Base-by-base conservation (phyloP, 768 basidiomycete genomes). In the Hysterangium stoloniferum region DNA sequence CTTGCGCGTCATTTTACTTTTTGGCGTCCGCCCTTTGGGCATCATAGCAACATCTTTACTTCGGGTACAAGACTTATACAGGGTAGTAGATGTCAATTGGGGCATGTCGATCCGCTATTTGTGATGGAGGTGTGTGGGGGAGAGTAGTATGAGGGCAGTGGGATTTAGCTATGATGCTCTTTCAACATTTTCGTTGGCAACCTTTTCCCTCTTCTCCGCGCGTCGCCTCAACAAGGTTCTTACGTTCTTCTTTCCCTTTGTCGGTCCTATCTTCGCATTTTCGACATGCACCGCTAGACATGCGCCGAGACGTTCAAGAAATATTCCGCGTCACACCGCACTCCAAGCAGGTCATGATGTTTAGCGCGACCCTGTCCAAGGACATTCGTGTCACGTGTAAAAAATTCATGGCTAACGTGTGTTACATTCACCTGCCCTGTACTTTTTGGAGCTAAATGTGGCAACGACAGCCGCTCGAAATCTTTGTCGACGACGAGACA, bases 321-420 rank as follows among this genome's bases (percentile, higher is more conserved):
- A 98, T 99, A 62, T 99, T 98, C 80, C 86, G 95, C 61, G 80
- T 91, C 15, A 98, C 96, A 17, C 96, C 96, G 45, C 95, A 96
- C 69, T 93, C 96, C 79, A 99, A 99, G 75, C 95, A 99, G 77
- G 96, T 99, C 59, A 99, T 99, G 96, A 99, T 99, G 96, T 99
- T 99, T 77, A 95, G 92, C 61, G 96, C 96, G 34, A 99, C 96
- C 1, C 71, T 99, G 54, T 82, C 91, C 52, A 98, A 99, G 75
- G 96, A 98, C 57, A 95, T 99, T 52, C 79, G 96, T 52, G 77
- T 84, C 6, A 98, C 96, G 0, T 99, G 96, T 81, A 98, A 98
- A 73, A 98, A 99, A 66, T 99, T 99, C 68, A 99, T 99, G 96
- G 88, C 89, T 28, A 95, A 90, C 64, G 96, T 97, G 61, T 56